Evolutionary conservation across 2,329 filamentous ascomycete genomes (phyloP).

Genomic region (Curvularia sp.): DNA sequence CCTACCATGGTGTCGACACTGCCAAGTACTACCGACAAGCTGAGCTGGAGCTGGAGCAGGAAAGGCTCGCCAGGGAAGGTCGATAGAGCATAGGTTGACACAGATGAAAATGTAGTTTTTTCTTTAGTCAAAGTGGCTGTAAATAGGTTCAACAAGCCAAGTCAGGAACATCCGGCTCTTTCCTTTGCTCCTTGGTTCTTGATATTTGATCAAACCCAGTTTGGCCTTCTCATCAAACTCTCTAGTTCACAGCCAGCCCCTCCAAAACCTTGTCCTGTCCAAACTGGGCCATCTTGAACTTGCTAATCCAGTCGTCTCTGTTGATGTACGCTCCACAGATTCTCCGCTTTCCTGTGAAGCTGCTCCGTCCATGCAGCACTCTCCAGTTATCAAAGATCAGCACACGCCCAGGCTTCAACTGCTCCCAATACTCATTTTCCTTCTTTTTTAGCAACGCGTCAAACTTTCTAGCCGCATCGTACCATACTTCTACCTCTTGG

Average conservation of each 20-base stretch:
- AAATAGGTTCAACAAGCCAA: constrained; percentile 33
- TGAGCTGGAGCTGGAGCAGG: constrained; percentile 88
- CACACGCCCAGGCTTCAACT: constrained; percentile 78
- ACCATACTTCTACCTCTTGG: constrained; percentile 69
- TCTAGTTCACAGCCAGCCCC: constrained; percentile 4
- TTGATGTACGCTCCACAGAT: constrained; percentile 83
- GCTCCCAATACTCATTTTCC: constrained; percentile 77
- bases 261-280: constrained; percentile 24
- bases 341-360: constrained; percentile 82
- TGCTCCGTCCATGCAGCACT: constrained; percentile 83
- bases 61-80: constrained; percentile 50
- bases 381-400: constrained; percentile 98
- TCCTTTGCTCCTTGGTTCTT: background rate
- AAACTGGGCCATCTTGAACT: constrained; percentile 28
- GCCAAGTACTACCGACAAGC: constrained; percentile 98
- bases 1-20: constrained; percentile 88
- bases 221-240: background rate
- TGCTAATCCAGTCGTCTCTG: constrained; percentile 39
- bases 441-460: constrained; percentile 70
- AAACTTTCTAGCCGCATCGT: constrained; percentile 78
- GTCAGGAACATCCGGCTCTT: constrained; percentile 35
- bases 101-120: constrained; percentile 17
- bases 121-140: constrained; percentile 31
- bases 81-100: constrained; percentile 19
- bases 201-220: background rate